These are phyloP conservation scores for Teunomyces kruisii DNA, from an alignment of 805 yeast species.

Conservation along the genomic window DNA sequence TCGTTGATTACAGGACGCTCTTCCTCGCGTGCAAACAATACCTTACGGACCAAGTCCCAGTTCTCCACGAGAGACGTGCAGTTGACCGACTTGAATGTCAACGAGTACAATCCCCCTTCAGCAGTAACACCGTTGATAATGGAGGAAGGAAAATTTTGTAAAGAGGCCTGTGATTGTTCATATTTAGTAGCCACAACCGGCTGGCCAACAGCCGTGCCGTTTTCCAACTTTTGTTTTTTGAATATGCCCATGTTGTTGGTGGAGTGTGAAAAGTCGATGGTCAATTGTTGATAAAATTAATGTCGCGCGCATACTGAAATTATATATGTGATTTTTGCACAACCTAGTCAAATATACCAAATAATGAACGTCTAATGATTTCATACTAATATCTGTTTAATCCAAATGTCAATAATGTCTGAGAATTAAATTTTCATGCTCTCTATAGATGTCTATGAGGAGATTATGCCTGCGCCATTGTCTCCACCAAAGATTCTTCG, in stretches of 20 bases:
- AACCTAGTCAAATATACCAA: no score
- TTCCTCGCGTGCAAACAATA: constrained; percentile 19
- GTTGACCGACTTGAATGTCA: constrained; percentile 41
- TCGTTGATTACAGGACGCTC: constrained; percentile 16
- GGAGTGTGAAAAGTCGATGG: neutral
- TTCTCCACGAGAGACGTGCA: constrained; percentile 38
- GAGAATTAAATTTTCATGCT: neutral
- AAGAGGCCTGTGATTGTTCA: constrained; percentile 17
- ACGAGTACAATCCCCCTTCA: constrained; percentile 41
- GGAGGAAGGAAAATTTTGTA: constrained; percentile 32
- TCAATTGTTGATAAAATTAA: neutral
- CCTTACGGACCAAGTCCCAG: constrained; percentile 30
- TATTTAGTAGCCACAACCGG: constrained; percentile 15
- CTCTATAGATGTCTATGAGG: neutral
- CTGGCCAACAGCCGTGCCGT: constrained; percentile 1
- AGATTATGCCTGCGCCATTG: constrained; percentile 2
- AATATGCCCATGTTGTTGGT: constrained; percentile 2
- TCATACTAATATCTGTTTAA: neutral
- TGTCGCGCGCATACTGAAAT: neutral
- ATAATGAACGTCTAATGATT: neutral
- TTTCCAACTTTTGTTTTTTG: constrained; percentile 9
- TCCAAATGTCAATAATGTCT: neutral
- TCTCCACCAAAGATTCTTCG: constrained; percentile 4
- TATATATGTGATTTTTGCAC: no score
- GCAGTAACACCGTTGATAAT: constrained; percentile 39